Evolutionary conservation across 176 grass and related monocot species (phyloP), one percentile per base, ranked within the genome.

Genomic region (Chrysopogon serrulatus): DNA sequence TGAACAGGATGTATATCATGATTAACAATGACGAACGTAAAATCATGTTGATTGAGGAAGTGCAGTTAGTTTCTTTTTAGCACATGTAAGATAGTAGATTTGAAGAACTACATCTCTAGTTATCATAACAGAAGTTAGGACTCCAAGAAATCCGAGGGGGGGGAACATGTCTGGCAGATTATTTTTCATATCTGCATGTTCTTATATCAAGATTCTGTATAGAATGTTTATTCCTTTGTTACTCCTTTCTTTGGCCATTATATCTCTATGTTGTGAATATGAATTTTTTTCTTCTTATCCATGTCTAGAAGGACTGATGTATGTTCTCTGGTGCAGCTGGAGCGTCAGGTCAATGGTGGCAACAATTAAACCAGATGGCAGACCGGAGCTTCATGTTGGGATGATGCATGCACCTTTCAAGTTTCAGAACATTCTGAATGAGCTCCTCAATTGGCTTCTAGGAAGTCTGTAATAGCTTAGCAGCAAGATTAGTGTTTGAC

Each of bases 311-410:
- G 5, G 51, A 86, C 62, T 89, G 8, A 79, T 12, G 10, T 62
- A 31, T 35, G 10, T 77, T 86, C 47, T 80, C 33, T 45, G 57
- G 82, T 90, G 88, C 87, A 97, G 90, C 77, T 94, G 71, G 83
- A 90, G 77, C 76, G 84, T 39, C 79, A 85, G 59, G 73, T 87
- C 48, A 77, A 88, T 33, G 78, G 57, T n/a, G n/a, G n/a, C 42
- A 90, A 91, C 66, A 88, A 92, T 57, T 90, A 76, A 77, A 61
- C 37, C 56, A 18, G 28, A 66, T 21, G 41, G 72, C 5, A 24
- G 65, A 47, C 2, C 8, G 65, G 65, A 80, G 65, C 36, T 47
- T 30, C 76, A 73, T 91, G 71, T 81, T 77, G 31, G 71, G 35
- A 72, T n/a, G 37, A 57, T 44, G 60, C 42, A 16, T 63, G 14